Evolutionary conservation across 306 rosid genomes (phyloP), one percentile per base, ranked within the genome.

Genomic region (Medicago arabica): DNA sequence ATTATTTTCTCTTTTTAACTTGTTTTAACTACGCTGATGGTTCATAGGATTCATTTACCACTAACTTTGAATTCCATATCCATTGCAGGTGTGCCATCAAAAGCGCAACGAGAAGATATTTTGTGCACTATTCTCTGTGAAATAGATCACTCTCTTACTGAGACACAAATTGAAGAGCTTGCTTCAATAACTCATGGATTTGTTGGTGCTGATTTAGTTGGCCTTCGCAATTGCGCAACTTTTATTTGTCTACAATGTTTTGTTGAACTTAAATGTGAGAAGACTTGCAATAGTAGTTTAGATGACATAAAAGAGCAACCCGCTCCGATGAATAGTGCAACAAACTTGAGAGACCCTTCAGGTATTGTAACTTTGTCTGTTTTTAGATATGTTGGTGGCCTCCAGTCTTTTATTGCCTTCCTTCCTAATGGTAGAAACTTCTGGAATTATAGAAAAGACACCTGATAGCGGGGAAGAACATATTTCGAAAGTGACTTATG

Each of bases 51-150:
- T 67, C 36, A 11, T 59, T 54, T 41, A 61, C 50, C 23, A 51
- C 78, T 64, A 49, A 67, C 57, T 64, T 11, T 13, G 34, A 85
- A 69, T 66, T 54, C 73, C 66, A 31, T 77, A 44, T 87, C 82
- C 84, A 91, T 43, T 87, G 84, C 85, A 93, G 98, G 98, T 69
- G 98, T 93, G 59, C 98, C 97, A 76, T 90, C 90, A 67, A 90
- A 94, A 51, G 81, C 39, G 15, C 98, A 89, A 77, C 89, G 97
- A 40, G 76, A 82, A 43, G 93, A 91, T 76, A 91, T 91, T 81
- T 78, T 93, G 83, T 57, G 51, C 50, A 80, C 89, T 84, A 89
- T 89, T 87, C 92, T 91, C 25, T 4, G 83, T 87, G 91, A 86
- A 74, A 85, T 86, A 82, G 84, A 94, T 44, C 98, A 94, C 75